Evolutionary conservation across 805 yeast species (phyloP).

Genomic region (Kuraishia piskuri): DNA sequence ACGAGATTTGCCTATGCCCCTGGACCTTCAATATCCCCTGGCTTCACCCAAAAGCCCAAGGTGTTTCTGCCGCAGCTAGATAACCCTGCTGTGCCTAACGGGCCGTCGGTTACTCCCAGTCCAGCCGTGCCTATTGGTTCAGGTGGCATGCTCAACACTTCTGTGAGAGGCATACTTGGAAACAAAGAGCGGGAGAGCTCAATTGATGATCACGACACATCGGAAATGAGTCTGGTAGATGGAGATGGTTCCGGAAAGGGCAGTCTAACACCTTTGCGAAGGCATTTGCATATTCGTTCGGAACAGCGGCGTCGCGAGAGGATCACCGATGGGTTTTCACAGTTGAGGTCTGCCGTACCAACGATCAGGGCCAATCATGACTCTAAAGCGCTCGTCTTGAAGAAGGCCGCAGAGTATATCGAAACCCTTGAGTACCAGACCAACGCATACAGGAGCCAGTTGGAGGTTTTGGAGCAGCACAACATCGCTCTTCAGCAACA

Average conservation of each 20-base stretch:
- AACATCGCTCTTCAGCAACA: constrained; percentile 12
- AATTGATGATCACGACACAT: not conserved
- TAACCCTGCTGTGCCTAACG: not conserved
- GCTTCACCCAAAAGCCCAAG: not conserved
- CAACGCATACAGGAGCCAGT: constrained; percentile 11
- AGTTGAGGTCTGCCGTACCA: constrained; percentile 29
- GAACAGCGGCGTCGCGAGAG: constrained; percentile 38
- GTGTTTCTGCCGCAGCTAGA: not conserved
- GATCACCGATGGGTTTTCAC: constrained; percentile 36
- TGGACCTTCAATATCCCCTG: not conserved
- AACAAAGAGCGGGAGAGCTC: not conserved
- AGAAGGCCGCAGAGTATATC: constrained; percentile 33
- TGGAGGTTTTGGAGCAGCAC: constrained; percentile 14
- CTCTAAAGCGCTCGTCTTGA: constrained; percentile 35
- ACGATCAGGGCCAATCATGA: constrained; percentile 30
- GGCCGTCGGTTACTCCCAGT: not conserved
- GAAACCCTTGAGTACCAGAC: constrained; percentile 25
- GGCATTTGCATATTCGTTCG: constrained; percentile 33
- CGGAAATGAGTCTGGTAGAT: not conserved
- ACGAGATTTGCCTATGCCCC: not conserved
- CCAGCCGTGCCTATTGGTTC: not conserved
- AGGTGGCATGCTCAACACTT: not conserved
- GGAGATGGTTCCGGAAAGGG: not conserved
- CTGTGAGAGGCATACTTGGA: not conserved
- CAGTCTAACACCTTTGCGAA: constrained; percentile 8